Conservation (phyloP, 2,329 filamentous ascomycete species). For the Cladosporium sp. region DNA sequence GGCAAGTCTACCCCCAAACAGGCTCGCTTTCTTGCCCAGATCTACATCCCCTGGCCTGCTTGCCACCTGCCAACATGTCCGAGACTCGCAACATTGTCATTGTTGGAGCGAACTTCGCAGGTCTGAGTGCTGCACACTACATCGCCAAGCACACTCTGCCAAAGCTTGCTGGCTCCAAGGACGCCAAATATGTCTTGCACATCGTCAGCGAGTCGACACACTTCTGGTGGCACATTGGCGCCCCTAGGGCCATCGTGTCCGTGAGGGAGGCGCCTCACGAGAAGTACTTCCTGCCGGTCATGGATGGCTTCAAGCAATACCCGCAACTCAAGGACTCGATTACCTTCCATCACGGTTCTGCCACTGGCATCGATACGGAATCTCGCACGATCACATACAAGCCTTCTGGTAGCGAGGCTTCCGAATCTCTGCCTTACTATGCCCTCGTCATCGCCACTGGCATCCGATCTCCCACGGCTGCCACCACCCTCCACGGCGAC, state of each 20-base stretch:
- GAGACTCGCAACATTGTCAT: constrained; percentile 43
- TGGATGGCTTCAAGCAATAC: constrained; percentile 47
- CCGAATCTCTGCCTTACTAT: constrained; percentile 42
- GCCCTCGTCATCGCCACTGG: constrained; percentile 54
- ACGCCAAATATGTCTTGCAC: constrained; percentile 45
- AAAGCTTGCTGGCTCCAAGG: constrained; percentile 23
- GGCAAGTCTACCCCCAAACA: too few species aligned
- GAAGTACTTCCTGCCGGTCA: constrained; percentile 46
- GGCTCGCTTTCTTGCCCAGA: background rate
- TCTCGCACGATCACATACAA: constrained; percentile 41
- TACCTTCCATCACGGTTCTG: constrained; percentile 44
- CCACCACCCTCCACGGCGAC: constrained; percentile 39
- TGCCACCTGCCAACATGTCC: constrained; percentile 19
- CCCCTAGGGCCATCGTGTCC: constrained; percentile 48
- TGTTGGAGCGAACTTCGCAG: constrained; percentile 49
- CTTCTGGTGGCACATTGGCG: constrained; percentile 48
- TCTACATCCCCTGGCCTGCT: too few species aligned
- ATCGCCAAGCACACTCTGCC: constrained; percentile 48
- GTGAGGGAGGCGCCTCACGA: constrained; percentile 41
- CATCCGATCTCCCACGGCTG: constrained; percentile 39
- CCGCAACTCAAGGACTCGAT: constrained; percentile 31
- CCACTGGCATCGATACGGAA: constrained; percentile 40
- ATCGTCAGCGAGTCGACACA: constrained; percentile 48
- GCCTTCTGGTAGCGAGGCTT: constrained; percentile 24
- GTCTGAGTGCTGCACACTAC: constrained; percentile 48